phyloP scores from a whole-genome alignment of 495 filamentous ascomycete species.

The Wilcoxina mikolae region DNA sequence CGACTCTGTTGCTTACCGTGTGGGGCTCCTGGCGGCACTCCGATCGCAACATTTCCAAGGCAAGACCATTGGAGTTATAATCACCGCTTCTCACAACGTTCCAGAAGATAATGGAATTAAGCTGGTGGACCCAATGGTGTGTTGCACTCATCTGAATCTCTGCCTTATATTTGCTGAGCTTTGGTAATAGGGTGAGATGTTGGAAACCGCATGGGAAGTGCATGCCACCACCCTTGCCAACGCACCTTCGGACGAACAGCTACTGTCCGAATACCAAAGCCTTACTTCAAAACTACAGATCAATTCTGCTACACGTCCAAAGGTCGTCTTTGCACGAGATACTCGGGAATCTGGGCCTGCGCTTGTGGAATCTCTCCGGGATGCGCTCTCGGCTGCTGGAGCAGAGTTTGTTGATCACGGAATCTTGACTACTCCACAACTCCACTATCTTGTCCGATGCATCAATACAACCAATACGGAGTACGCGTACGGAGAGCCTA shows the following conservation, averaged over 20 bases:
- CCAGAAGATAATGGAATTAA: constrained; percentile 97
- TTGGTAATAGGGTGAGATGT: constrained; percentile 64
- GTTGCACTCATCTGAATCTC: too few species aligned
- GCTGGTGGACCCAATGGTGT: constrained; percentile 84
- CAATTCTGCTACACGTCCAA: constrained; percentile 36
- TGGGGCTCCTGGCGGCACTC: constrained; percentile 77
- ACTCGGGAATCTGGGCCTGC: constrained; percentile 80
- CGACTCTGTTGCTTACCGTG: constrained; percentile 80
- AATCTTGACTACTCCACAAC: constrained; percentile 81
- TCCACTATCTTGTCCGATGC: constrained; percentile 91
- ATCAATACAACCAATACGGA: constrained; percentile 67
- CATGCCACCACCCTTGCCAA: constrained; percentile 82
- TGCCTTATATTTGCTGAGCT: constrained; percentile 3
- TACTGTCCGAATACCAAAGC: constrained; percentile 58
- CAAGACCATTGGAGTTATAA: constrained; percentile 93
- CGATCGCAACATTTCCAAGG: constrained; percentile 77
- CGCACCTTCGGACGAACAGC: constrained; percentile 52
- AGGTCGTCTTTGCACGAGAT: constrained; percentile 80
- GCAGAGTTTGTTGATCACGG: constrained; percentile 67
- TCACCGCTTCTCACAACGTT: constrained; percentile 96
- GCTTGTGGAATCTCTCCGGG: constrained; percentile 59
- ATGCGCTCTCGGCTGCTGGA: constrained; percentile 59
- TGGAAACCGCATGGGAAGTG: constrained; percentile 84
- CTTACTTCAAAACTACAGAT: constrained; percentile 36
- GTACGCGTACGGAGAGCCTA: constrained; percentile 59